These are phyloP conservation scores for Salix koriyanagi DNA, from an alignment of 345 rosid genomes.

Conservation along the genomic window DNA sequence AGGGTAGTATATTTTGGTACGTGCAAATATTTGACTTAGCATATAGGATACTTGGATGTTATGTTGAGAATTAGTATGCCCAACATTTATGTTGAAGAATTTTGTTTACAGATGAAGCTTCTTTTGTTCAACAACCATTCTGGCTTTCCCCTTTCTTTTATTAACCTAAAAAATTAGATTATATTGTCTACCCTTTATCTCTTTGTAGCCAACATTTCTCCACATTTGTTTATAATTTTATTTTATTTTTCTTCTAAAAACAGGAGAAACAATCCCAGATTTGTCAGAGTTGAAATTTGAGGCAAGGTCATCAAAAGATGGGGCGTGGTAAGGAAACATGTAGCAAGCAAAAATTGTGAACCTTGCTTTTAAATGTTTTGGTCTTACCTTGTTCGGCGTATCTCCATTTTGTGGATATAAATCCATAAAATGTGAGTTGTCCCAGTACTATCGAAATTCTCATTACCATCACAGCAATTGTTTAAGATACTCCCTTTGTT, in stretches of 20 bases:
- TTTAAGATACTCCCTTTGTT: too few relatives aligned
- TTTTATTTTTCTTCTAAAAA: slow-evolving; percentile 3
- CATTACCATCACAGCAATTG: too few relatives aligned
- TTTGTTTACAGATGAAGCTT: not conserved
- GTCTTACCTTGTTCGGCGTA: not conserved
- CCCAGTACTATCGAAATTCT: not conserved
- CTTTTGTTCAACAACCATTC: not conserved
- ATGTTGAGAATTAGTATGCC: not conserved
- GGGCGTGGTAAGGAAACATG: slow-evolving; percentile 51
- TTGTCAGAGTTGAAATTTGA: slow-evolving; percentile 49
- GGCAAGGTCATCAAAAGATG: slow-evolving; percentile 68
- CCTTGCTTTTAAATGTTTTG: not conserved
- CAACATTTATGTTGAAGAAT: too few relatives aligned
- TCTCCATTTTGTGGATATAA: not conserved
- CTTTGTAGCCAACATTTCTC: not conserved
- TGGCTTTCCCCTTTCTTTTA: not conserved
- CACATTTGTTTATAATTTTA: not conserved
- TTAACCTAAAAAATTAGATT: not conserved
- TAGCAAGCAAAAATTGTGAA: not conserved
- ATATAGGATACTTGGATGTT: too few relatives aligned
- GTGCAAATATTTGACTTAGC: too few relatives aligned
- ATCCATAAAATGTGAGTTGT: not conserved
- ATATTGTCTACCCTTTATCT: not conserved
- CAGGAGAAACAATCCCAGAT: slow-evolving; percentile 35
- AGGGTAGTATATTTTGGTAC: too few relatives aligned